A percentile compares a stretch with the other conserved stretches of the same genome.
These are phyloP conservation scores for Discostella stelligeroides DNA, from an alignment of 108 stramenopile species.

Conservation along the genomic window DNA sequence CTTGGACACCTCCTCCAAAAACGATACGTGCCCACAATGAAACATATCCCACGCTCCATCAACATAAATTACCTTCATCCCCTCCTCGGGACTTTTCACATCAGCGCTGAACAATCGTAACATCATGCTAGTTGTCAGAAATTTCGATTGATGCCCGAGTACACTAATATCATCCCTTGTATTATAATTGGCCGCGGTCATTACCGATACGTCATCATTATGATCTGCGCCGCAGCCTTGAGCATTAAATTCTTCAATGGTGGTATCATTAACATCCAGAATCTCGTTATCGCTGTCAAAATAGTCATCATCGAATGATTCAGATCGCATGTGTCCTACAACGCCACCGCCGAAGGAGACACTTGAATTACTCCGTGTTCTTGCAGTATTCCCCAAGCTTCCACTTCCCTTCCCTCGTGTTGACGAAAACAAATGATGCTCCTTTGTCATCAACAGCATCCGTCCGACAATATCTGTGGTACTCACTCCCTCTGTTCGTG, in stretches of 20 bases:
- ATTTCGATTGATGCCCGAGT: slow-evolving; percentile 79
- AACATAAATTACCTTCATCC: slow-evolving; percentile 92
- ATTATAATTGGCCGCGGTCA: slow-evolving; percentile 27
- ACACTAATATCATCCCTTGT: slow-evolving; percentile 5
- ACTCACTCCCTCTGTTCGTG: slow-evolving; percentile 98
- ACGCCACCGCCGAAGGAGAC: background rate
- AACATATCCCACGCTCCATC: slow-evolving; percentile 99
- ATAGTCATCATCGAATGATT: background rate
- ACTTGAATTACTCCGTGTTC: no score
- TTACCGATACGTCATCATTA: slow-evolving; percentile 31
- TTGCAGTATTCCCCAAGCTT: background rate
- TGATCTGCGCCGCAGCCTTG: background rate
- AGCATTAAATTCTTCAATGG: no score
- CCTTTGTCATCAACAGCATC: slow-evolving; percentile 92
- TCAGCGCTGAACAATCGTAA: slow-evolving; percentile 91
- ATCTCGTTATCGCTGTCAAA: slow-evolving; percentile 52
- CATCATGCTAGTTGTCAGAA: slow-evolving; percentile 93
- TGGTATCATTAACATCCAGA: slow-evolving; percentile 14
- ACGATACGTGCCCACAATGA: slow-evolving; percentile 95
- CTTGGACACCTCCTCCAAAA: slow-evolving; percentile 83
- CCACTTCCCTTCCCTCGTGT: slow-evolving; percentile 11
- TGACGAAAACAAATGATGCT: slow-evolving; percentile 76
- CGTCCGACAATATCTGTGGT: slow-evolving; percentile 99
- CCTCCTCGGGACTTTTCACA: slow-evolving; percentile 81
- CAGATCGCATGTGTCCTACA: background rate